Percentiles rank a stretch among this genome's conserved stretches.
These are phyloP conservation scores for Cichorium intybus DNA, from an alignment of 140 eudicot genomes.

Conservation along the genomic window DNA sequence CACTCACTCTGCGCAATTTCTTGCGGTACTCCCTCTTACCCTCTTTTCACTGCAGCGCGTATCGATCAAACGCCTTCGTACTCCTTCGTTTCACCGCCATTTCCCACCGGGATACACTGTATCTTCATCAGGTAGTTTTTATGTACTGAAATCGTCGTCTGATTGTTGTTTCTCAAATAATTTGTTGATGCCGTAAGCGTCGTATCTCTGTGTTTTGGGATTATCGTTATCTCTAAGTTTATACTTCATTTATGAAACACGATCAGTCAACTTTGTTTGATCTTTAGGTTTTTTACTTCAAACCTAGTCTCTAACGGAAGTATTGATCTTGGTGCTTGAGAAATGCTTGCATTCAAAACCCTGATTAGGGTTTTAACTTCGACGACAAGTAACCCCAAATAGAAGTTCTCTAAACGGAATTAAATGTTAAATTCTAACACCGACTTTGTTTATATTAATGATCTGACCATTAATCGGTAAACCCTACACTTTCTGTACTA, in stretches of 20 bases:
- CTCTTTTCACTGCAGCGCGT: conserved; percentile 4
- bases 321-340: neutral
- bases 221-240: neutral
- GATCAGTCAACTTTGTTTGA: neutral
- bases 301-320: neutral
- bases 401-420: neutral
- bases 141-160: neutral
- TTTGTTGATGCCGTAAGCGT: neutral
- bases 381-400: neutral
- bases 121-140: conserved; percentile 1
- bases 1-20: neutral
- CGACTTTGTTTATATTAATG: conserved; percentile 3
- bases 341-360: conserved; percentile 16
- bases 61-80: neutral
- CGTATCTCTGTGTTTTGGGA: neutral
- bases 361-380: conserved; percentile 22
- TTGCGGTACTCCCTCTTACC: neutral
- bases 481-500: neutral
- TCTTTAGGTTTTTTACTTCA: neutral
- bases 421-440: neutral
- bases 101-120: neutral
- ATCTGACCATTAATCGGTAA: neutral
- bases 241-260: neutral
- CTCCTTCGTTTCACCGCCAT: neutral
- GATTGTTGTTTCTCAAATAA: neutral